A percentile compares a stretch with the other conserved stretches of the same genome.
Conservation (phyloP, 73 alveolate species). For the Paramecium pentaurelia region DNA sequence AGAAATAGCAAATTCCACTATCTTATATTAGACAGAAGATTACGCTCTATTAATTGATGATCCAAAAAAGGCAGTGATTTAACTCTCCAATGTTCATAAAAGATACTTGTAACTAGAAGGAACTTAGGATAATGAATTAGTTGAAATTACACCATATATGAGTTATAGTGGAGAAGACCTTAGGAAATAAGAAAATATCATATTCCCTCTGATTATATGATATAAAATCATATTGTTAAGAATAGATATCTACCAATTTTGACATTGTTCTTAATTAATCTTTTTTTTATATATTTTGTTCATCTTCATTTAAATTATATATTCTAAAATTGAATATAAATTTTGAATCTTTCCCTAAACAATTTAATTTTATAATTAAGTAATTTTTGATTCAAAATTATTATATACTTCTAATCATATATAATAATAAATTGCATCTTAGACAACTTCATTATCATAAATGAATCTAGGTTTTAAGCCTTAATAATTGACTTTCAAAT, state of each 20-base stretch:
- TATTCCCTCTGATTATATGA: neutral
- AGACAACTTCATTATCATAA: neutral
- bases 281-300: neutral
- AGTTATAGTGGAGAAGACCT: neutral
- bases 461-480: constrained; percentile 32
- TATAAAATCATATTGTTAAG: neutral
- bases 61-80: neutral
- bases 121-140: neutral
- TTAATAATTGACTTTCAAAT: neutral
- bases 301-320: neutral
- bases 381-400: neutral
- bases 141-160: neutral
- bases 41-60: neutral
- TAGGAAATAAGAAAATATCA: neutral
- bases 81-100: neutral
- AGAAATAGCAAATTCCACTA: neutral
- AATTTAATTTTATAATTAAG: neutral
- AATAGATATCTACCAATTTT: neutral
- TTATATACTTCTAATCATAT: neutral
- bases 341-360: constrained; percentile 15
- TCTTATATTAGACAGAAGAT: neutral
- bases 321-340: neutral
- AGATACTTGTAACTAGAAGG: neutral
- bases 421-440: neutral
- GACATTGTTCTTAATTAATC: neutral